phyloP scores from a whole-genome alignment of 345 rosid species.

The Gossypium thurberi region DNA sequence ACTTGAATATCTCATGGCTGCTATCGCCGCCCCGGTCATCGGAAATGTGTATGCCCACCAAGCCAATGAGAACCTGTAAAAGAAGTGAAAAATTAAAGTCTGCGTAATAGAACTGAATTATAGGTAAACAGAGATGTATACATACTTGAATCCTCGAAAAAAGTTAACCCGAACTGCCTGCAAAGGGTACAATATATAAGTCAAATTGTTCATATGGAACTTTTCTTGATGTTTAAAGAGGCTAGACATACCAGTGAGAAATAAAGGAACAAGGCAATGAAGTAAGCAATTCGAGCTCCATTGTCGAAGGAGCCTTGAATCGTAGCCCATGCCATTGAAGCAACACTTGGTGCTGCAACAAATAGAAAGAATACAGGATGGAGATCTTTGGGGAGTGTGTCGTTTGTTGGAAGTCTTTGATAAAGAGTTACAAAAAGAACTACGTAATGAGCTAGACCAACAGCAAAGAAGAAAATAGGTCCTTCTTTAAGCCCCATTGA shows the following conservation, averaged over 20 bases:
- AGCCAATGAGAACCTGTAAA: not conserved
- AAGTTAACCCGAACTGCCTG: not conserved
- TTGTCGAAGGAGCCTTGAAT: not conserved
- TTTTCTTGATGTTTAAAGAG: not conserved
- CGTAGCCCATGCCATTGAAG: not conserved
- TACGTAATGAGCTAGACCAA: not conserved
- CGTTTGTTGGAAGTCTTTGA: not conserved
- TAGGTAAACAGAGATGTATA: not conserved
- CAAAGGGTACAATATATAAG: not conserved
- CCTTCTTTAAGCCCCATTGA: slow-evolving; percentile 1
- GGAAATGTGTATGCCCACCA: not conserved
- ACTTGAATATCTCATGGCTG: not conserved
- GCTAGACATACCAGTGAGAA: not conserved
- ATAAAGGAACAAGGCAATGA: not conserved
- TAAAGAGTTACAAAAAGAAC: not conserved
- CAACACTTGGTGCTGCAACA: not conserved
- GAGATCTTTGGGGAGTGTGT: not conserved
- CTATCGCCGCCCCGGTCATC: not conserved
- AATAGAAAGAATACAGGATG: not conserved
- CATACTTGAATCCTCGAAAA: slow-evolving; percentile 1
- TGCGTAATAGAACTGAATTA: not conserved
- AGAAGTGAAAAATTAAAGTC: not conserved
- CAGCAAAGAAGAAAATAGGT: not conserved
- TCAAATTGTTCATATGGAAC: not conserved
- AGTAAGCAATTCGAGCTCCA: not conserved